These are phyloP conservation scores for Emiliania huxleyi DNA, from an alignment of 78 protist species.

Conservation along the genomic window DNA sequence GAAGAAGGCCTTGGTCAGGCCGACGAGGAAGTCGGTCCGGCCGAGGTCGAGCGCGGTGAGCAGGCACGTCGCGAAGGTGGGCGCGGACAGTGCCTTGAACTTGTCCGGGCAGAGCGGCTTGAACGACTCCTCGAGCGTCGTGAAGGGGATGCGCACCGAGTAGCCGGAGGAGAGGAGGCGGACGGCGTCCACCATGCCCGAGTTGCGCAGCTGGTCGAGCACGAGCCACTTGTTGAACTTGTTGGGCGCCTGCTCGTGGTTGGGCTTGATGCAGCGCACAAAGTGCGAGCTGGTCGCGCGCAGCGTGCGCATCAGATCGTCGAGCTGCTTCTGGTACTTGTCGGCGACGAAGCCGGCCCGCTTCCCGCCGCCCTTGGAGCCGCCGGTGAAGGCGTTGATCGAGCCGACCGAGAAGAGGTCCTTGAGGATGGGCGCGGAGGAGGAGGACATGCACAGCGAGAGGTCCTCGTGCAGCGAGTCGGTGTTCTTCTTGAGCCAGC, in stretches of 20 bases:
- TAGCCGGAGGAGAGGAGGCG: not conserved
- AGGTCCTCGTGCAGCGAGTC: constrained; percentile 7
- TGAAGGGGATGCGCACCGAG: not conserved
- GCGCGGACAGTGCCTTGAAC: not conserved
- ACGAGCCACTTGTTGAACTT: not conserved
- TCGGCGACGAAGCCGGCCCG: not conserved
- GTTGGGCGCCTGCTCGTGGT: not conserved
- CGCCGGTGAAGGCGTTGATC: constrained; percentile 37
- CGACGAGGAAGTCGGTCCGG: not conserved
- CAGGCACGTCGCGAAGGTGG: not conserved
- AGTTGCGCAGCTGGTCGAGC: constrained; percentile 10
- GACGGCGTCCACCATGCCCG: constrained; percentile 25
- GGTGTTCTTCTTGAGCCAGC: constrained; percentile 14
- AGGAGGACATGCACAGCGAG: not conserved
- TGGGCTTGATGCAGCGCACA: constrained; percentile 45
- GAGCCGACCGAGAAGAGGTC: not conserved
- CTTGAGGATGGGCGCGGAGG: not conserved
- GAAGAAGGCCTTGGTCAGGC: not conserved
- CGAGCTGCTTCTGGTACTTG: constrained; percentile 9
- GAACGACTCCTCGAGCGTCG: not conserved
- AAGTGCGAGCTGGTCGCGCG: not conserved
- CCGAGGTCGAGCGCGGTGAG: not conserved
- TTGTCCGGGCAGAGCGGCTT: not conserved
- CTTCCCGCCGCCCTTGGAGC: not conserved
- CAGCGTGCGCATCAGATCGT: not conserved